These are phyloP conservation scores for Spergularia bocconei DNA, from an alignment of 148 eudicot genomes.

Conservation along the genomic window DNA sequence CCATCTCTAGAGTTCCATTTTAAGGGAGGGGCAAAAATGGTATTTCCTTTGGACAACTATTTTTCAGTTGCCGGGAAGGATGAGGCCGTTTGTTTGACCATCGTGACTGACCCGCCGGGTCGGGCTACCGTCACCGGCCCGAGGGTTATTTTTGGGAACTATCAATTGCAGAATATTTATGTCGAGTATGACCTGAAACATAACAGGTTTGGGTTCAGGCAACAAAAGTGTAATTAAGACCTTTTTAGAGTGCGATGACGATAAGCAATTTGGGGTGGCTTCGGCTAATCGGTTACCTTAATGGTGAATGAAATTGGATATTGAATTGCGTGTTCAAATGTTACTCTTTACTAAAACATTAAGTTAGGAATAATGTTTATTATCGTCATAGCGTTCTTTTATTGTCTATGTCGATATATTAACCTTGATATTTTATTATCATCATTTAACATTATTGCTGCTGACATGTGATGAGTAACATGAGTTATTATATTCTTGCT, in stretches of 20 bases:
- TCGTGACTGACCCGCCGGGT: conserved; percentile 36
- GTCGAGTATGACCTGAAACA: conserved; percentile 48
- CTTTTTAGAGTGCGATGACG: neutral
- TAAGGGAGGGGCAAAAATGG: conserved; percentile 52
- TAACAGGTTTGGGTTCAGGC: conserved; percentile 43
- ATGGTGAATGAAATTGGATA: too few species aligned
- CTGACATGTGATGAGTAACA: neutral
- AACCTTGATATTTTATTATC: too few species aligned
- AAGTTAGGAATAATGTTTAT: too few species aligned
- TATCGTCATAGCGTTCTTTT: too few species aligned
- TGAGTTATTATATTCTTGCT: neutral
- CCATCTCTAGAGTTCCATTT: conserved; percentile 41
- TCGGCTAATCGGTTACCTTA: too few species aligned
- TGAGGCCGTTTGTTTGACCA: conserved; percentile 34
- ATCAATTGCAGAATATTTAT: conserved; percentile 40
- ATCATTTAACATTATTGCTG: too few species aligned
- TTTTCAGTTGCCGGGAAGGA: conserved; percentile 25
- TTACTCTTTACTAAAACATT: too few species aligned
- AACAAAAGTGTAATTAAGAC: conserved; percentile 23
- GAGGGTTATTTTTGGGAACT: conserved; percentile 42
- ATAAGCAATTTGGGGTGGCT: too few species aligned
- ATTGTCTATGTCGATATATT: too few species aligned
- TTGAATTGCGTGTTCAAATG: too few species aligned
- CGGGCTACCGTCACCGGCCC: conserved; percentile 31
- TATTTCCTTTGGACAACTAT: conserved; percentile 37